These are phyloP conservation scores for Backusella westeae DNA, from an alignment of 192 early-diverging fungal species.

Conservation along the genomic window DNA sequence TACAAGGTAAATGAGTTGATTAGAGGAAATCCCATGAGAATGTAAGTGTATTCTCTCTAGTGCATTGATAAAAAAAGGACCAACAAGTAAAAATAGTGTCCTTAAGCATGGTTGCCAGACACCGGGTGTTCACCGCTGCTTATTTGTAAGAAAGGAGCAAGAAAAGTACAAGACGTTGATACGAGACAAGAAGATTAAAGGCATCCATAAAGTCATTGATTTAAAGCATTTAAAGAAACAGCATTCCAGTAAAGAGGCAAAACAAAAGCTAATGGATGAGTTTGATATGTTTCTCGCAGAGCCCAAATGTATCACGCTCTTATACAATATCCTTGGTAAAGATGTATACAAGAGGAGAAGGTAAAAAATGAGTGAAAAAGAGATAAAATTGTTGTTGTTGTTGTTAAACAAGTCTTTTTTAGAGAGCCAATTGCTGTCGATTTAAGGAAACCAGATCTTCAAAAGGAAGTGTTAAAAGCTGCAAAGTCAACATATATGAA, in stretches of 20 bases:
- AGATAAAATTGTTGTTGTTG: background rate
- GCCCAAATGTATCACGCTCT: conserved; percentile 65
- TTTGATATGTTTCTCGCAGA: conserved; percentile 92
- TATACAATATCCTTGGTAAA: conserved; percentile 76
- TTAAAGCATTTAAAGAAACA: conserved; percentile 76
- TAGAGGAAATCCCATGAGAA: background rate
- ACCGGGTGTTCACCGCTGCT: conserved; percentile 73
- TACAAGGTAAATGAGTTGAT: background rate
- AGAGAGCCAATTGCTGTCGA: conserved; percentile 76
- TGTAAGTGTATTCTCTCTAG: conserved; percentile 7
- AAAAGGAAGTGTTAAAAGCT: conserved; percentile 59
- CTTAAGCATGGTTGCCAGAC: conserved; percentile 66
- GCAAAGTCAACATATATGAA: conserved; percentile 61
- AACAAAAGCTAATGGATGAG: conserved; percentile 64
- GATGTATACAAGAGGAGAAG: conserved; percentile 83
- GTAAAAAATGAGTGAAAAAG: conserved; percentile 33
- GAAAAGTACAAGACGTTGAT: conserved; percentile 75
- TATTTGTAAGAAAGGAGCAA: conserved; percentile 88
- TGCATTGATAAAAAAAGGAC: too few relatives aligned
- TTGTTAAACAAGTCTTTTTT: too few relatives aligned
- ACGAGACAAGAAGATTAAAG: conserved; percentile 55
- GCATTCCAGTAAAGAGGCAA: conserved; percentile 78
- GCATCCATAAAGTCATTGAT: conserved; percentile 74
- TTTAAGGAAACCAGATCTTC: conserved; percentile 54
- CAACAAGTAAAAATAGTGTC: background rate